A percentile compares a stretch with the other conserved stretches of the same genome.
Conservation (phyloP, 2,329 filamentous ascomycete genomes). For the Scortechinia acanthostroma region DNA sequence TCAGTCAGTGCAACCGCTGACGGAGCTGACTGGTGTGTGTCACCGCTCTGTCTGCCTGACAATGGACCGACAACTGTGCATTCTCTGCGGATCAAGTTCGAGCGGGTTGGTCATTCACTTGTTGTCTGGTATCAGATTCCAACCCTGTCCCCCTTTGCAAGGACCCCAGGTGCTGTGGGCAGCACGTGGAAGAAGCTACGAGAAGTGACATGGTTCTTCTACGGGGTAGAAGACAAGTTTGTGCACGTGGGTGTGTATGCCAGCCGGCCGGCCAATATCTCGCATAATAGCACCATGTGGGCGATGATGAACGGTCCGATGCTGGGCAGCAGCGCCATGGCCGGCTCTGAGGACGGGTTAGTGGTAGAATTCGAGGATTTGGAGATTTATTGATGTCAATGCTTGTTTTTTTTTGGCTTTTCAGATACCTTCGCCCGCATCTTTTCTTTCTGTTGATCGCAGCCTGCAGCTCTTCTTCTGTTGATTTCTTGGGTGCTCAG, state of each 20-base stretch:
- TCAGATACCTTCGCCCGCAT: no score
- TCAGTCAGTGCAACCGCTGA: slow-evolving; percentile 47
- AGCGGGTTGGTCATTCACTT: slow-evolving; percentile 43
- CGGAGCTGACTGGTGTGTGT: slow-evolving; percentile 48
- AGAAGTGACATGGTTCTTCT: slow-evolving; percentile 56
- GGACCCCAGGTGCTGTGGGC: slow-evolving; percentile 25
- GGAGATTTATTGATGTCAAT: slow-evolving; percentile 34
- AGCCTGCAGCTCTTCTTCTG: no score
- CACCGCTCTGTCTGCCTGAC: slow-evolving; percentile 28
- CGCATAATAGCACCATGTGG: slow-evolving; percentile 19
- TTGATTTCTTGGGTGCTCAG: no score
- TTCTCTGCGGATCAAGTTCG: slow-evolving; percentile 45
- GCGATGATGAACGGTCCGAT: neutral
- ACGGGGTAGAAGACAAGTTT: slow-evolving; percentile 47
- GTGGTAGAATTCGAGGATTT: slow-evolving; percentile 40
- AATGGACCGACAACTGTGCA: slow-evolving; percentile 26
- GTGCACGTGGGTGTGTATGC: slow-evolving; percentile 51
- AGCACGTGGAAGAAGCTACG: slow-evolving; percentile 46
- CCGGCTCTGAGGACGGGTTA: slow-evolving; percentile 20
- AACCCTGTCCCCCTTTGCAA: slow-evolving; percentile 15
- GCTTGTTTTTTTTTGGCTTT: no score
- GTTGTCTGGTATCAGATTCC: slow-evolving; percentile 49
- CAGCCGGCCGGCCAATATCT: slow-evolving; percentile 40
- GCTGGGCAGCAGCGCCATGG: slow-evolving; percentile 16
- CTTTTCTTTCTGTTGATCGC: no score